Base-by-base conservation (phyloP, 1,139 yeast species). In the Suhomyces coccinellae region DNA sequence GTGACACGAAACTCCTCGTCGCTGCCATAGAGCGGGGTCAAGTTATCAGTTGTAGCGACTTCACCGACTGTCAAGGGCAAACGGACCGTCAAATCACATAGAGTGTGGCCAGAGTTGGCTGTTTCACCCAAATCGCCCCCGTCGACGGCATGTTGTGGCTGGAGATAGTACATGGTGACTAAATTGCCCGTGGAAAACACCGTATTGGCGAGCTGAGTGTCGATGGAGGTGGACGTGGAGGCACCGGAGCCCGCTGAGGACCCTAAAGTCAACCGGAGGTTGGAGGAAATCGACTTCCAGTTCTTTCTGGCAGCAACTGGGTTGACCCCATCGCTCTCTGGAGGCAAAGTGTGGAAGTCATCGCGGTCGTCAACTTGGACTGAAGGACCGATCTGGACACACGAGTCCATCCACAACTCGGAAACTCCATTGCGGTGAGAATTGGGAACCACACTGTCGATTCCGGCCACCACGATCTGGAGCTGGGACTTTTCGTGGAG, bases 391-490 rank as follows among this genome's bases (percentile, higher is more conserved):
- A 76, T 58, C 1, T 48, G 47, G 12, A 75, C 51, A 5, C 50
- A 50, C 6, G 63, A 57, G 35, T 70, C 71, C 29, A 71, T 53
- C 83, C 83, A 80, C 39, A 79, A 52, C 55, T 76, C 79, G 7
- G 79, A 66, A 7, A 76, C 58, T 0, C 80, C 83, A 49, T 71
- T 62, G 35, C 77, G 57, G 10, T 59, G 58, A 0, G 73, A 69
- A 38, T 63, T 58, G 15, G 72, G 74, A 7, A 54, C 59, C 12
- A 77, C 65, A 1, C 79, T 65, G 50, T 79, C 83, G 5, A 77
- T 67, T 8, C 82, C 79, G 0, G 79, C 80, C 11, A 74, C 77
- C 6, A 75, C 57, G 0, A 76, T 65, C 52, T 76, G 79, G n/a
- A 76, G 40, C 6, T 63, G 53, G 14, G 44, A 10, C 7, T 63